phyloP scores from a whole-genome alignment of 345 rosid species.

The Physaria fendleri region DNA sequence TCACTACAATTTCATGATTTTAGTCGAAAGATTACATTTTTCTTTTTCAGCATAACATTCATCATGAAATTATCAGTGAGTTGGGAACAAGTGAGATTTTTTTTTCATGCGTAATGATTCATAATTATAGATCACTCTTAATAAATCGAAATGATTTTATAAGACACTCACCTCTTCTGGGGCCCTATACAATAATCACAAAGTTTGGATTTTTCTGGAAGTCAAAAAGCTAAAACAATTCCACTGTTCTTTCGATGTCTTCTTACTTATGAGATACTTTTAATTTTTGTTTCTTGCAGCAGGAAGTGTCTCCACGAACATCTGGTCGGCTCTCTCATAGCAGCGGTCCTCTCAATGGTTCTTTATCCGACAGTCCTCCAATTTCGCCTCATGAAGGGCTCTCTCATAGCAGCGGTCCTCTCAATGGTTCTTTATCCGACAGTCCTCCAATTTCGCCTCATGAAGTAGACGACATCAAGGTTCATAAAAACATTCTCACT shows the following conservation, averaged over 20 bases:
- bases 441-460: conserved; percentile 97
- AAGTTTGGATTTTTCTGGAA: conserved; percentile 14
- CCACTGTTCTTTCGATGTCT: conserved; percentile 14
- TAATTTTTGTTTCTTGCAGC: conserved; percentile 39
- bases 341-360: conserved; percentile 73
- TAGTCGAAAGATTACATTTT: background rate
- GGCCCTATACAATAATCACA: conserved; percentile 14
- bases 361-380: conserved; percentile 91
- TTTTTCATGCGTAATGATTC: conserved; percentile 24
- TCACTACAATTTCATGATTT: conserved; percentile 7
- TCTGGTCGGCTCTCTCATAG: conserved; percentile 86
- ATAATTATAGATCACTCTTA: conserved; percentile 8
- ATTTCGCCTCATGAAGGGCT: conserved; percentile 97
- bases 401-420: conserved; percentile 87
- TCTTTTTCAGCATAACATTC: background rate
- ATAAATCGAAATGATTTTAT: conserved; percentile 7
- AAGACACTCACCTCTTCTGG: conserved; percentile 10
- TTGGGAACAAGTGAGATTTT: background rate
- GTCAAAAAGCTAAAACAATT: conserved; percentile 19
- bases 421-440: conserved; percentile 68
- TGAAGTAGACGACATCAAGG: conserved; percentile 73
- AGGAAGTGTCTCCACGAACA: conserved; percentile 79
- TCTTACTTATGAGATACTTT: conserved; percentile 5
- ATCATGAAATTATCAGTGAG: background rate
- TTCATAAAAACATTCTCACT: conserved; percentile 17